phyloP scores from a whole-genome alignment of 441 rosid species.

The Eutrema salsugineum region DNA sequence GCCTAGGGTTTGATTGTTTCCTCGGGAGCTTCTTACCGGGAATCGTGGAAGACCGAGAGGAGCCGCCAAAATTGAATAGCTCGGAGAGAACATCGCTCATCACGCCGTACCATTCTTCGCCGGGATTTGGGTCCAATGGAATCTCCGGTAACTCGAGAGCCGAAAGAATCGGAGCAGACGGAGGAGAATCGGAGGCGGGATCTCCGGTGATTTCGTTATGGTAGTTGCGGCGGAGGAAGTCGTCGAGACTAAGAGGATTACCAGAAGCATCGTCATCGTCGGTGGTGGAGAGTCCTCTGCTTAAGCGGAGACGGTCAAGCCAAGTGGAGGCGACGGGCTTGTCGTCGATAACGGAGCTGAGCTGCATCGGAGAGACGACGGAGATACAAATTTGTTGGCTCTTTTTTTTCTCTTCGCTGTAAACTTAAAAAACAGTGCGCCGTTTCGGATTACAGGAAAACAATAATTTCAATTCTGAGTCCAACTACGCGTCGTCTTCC shows the following conservation, averaged over 20 bases:
- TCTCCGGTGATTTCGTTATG: conserved; percentile 18
- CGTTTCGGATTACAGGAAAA: conserved; percentile 22
- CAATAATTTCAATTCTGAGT: neutral
- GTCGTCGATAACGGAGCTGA: conserved; percentile 51
- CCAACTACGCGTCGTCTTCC: conserved; percentile 26
- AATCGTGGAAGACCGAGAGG: conserved; percentile 18
- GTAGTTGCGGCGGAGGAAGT: conserved; percentile 44
- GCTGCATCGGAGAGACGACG: conserved; percentile 47
- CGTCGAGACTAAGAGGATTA: conserved; percentile 43
- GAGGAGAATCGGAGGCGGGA: conserved; percentile 36
- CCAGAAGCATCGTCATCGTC: conserved; percentile 46
- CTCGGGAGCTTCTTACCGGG: conserved; percentile 49
- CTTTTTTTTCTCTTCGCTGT: neutral
- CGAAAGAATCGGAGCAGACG: conserved; percentile 17
- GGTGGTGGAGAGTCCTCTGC: conserved; percentile 67
- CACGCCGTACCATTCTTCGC: conserved; percentile 59
- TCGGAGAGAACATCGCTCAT: conserved; percentile 74
- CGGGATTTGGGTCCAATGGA: conserved; percentile 8
- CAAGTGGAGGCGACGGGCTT: conserved; percentile 58
- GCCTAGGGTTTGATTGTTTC: conserved; percentile 81
- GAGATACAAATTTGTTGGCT: neutral
- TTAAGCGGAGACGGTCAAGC: conserved; percentile 85
- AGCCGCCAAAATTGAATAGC: conserved; percentile 59
- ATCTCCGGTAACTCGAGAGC: conserved; percentile 26
- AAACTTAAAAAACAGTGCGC: conserved; percentile 26